Evolutionary conservation across 2,329 filamentous ascomycete species (phyloP), one percentile per base, ranked within the genome.

Genomic region (Talaromyces rugulosus): DNA sequence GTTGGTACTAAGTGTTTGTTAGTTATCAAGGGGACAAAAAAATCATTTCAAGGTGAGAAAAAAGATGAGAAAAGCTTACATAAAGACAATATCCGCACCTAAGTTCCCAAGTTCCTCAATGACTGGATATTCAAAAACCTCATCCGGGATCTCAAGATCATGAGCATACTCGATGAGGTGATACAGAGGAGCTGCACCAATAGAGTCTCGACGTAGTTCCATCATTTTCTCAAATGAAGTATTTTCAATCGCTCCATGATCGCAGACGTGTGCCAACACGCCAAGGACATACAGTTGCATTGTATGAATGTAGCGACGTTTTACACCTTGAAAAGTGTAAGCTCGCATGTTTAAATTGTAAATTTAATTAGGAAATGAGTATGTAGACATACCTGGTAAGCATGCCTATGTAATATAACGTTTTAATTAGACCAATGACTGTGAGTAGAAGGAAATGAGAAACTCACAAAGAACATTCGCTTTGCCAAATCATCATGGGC

Each of bases 101-200:
- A 68, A 63, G 6, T 64, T 34, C 33, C 68, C 63, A 11, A 68
- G 62, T 23, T 68, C 67, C 27, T 62, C 42, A 30, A 68, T 66
- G 30, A 60, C 63, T 7, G 53, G 56, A 23, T 56, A 56, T 23
- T 68, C 61, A 34, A 68, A 68, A 7, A 68, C 66, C 18, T 52
- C 33, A 36, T 68, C 65, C 6, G 67, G 66, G 9, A 68, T 53
- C 9, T 65, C 30, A 4, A 68, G 60, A 27, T 63, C 66, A 14
- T 42, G 34, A 16, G 55, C 55, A 57, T 34, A 68, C 67, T 69
- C 67, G n/a, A 66, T 61, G n/a, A 69, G 62, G 18, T 66, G 62
- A 58, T 67, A 69, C 27, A 68, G 62, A 3, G 67, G 67, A 5
- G 63, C 57, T 42, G 66, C 67, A 2, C 67, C 67, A 7, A 64